Conservation (phyloP, 352 stramenopile genomes). For the Pythium folliculosum region DNA sequence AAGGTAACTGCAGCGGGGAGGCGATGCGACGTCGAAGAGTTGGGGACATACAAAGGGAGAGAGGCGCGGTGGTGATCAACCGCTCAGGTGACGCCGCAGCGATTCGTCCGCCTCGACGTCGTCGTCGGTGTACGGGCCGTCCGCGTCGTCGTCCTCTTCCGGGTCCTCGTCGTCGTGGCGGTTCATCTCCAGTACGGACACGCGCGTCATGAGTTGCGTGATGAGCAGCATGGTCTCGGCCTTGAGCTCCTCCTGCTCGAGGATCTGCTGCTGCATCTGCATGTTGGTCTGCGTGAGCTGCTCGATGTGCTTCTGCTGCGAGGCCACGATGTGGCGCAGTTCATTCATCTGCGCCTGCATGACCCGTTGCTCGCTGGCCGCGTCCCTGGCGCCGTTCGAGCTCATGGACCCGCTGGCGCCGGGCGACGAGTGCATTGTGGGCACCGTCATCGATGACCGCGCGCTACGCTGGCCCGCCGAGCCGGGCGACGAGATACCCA, state of each 20-base stretch:
- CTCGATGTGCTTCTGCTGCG: constrained; percentile 75
- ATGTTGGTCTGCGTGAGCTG: constrained; percentile 73
- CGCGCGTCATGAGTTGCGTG: constrained; percentile 83
- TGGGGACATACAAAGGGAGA: neutral
- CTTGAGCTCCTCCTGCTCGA: constrained; percentile 81
- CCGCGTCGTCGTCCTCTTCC: constrained; percentile 33
- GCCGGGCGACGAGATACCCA: constrained; percentile 10
- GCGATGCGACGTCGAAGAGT: neutral
- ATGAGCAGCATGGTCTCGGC: constrained; percentile 85
- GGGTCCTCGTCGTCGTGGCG: constrained; percentile 38
- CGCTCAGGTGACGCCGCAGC: constrained; percentile 1
- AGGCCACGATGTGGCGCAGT: constrained; percentile 48
- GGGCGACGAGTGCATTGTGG: neutral
- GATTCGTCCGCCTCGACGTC: constrained; percentile 18
- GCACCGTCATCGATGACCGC: constrained; percentile 11
- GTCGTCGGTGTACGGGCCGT: constrained; percentile 36
- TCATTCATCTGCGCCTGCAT: constrained; percentile 50
- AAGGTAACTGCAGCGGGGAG: neutral
- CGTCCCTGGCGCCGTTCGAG: constrained; percentile 7
- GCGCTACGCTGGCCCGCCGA: constrained; percentile 11
- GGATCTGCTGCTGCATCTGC: constrained; percentile 78
- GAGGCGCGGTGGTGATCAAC: neutral
- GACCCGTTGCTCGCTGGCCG: constrained; percentile 27
- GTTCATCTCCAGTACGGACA: constrained; percentile 75
- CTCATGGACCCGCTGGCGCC: neutral